These are phyloP conservation scores for Pestalotiopsis sp. DNA, from an alignment of 2,329 filamentous ascomycete genomes.

Conservation along the genomic window DNA sequence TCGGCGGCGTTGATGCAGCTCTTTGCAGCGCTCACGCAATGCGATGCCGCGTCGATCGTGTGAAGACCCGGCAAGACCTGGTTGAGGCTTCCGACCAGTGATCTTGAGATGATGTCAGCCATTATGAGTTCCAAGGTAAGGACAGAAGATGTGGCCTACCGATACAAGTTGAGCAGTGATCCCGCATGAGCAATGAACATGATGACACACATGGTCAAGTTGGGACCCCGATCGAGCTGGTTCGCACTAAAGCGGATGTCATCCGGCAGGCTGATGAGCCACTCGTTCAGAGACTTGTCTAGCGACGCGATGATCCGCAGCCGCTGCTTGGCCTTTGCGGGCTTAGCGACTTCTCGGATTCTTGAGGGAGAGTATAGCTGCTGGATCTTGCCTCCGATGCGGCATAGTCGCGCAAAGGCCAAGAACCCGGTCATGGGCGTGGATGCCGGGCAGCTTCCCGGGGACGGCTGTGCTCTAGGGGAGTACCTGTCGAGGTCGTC, in stretches of 20 bases:
- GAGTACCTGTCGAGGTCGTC: background rate
- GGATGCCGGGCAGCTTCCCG: background rate
- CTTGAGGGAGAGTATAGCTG: constrained; percentile 8
- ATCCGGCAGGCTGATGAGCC: constrained; percentile 1
- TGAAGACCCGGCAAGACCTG: background rate
- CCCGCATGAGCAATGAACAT: constrained; percentile 11
- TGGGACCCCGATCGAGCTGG: constrained; percentile 1
- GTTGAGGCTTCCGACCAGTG: constrained; percentile 1
- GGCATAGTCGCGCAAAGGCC: constrained; percentile 6
- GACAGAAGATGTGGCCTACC: background rate
- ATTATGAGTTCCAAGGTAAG: too few species aligned
- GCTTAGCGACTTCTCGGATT: background rate
- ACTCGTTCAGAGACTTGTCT: constrained; percentile 6
- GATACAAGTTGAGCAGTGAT: constrained; percentile 9
- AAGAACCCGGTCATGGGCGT: constrained; percentile 5
- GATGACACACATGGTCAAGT: constrained; percentile 11
- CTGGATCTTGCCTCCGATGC: constrained; percentile 10
- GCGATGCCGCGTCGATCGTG: background rate
- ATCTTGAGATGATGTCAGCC: background rate
- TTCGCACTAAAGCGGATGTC: constrained; percentile 10
- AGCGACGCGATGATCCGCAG: constrained; percentile 1
- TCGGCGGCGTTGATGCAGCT: constrained; percentile 10
- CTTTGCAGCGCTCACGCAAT: constrained; percentile 2
- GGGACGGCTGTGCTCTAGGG: background rate
- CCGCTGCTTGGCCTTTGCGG: background rate